A percentile compares a stretch with the other conserved stretches of the same genome.
Evolutionary conservation across 192 early-diverging fungal species (phyloP).

Genomic region (Coemansia sp.): DNA sequence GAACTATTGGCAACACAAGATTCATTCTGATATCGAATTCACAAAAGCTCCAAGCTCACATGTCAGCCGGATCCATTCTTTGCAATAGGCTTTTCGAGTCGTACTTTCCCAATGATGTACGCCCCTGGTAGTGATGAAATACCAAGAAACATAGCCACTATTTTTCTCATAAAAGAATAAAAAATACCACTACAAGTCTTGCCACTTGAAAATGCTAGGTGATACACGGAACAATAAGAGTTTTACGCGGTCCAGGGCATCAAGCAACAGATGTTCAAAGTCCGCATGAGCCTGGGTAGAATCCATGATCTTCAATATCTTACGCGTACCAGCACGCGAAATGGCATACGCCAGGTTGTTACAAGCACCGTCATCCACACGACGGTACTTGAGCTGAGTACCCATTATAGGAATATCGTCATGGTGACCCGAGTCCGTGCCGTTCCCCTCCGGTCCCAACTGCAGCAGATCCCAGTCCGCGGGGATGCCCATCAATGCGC

Average conservation of each 20-base stretch:
- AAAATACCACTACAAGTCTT: conserved; percentile 3
- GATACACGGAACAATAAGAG: conserved; percentile 49
- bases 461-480: conserved; percentile 56
- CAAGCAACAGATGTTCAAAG: conserved; percentile 51
- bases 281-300: conserved; percentile 45
- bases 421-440: conserved; percentile 51
- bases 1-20: not conserved
- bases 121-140: not conserved
- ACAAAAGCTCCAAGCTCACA: not conserved
- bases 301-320: conserved; percentile 40
- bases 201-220: conserved; percentile 49
- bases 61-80: not conserved
- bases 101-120: not conserved
- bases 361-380: conserved; percentile 54
- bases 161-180: not conserved
- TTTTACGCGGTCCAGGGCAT: conserved; percentile 37
- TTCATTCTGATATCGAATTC: not conserved
- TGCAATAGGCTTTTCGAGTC: not conserved
- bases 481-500: conserved; percentile 40
- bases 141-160: not conserved
- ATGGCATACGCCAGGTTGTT: conserved; percentile 54
- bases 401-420: conserved; percentile 43
- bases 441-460: conserved; percentile 42
- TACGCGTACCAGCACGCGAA: conserved; percentile 42
- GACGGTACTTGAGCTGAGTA: conserved; percentile 32